These are phyloP conservation scores for Aureobasidium namibiae DNA, from an alignment of 2,329 filamentous ascomycete genomes.

Conservation along the genomic window DNA sequence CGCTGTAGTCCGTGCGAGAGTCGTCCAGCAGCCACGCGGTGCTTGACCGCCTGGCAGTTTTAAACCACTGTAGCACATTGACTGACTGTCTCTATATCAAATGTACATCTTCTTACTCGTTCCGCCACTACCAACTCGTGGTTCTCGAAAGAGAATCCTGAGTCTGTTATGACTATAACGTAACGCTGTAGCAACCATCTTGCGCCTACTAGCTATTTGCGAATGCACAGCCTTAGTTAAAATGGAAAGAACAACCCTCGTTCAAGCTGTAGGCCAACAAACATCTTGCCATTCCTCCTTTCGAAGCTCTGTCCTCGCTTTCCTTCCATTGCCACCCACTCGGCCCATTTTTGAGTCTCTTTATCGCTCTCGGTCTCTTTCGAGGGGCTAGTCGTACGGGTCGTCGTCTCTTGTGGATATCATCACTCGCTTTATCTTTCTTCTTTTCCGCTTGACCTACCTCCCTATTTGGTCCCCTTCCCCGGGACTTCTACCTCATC, in stretches of 20 bases:
- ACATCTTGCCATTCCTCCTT: not conserved
- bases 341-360: not conserved
- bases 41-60: not conserved
- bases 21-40: no score
- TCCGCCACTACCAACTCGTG: not conserved
- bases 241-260: constrained; percentile 7
- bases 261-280: not conserved
- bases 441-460: not conserved
- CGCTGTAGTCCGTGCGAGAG: not conserved
- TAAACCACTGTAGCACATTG: not conserved
- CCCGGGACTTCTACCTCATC: not conserved
- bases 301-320: not conserved
- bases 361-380: not conserved
- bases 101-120: not conserved
- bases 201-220: not conserved
- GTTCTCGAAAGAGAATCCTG: no score
- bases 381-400: not conserved
- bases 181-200: not conserved
- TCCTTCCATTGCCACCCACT: not conserved
- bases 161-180: not conserved
- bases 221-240: not conserved
- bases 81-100: not conserved
- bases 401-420: not conserved
- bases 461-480: not conserved
- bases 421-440: constrained; percentile 10